Percentiles rank a stretch among this genome's conserved stretches.
Evolutionary conservation across 225 moss, liverwort and hornwort genomes (phyloP).

Genomic region (Bryoerythrophyllum caledonicum): DNA sequence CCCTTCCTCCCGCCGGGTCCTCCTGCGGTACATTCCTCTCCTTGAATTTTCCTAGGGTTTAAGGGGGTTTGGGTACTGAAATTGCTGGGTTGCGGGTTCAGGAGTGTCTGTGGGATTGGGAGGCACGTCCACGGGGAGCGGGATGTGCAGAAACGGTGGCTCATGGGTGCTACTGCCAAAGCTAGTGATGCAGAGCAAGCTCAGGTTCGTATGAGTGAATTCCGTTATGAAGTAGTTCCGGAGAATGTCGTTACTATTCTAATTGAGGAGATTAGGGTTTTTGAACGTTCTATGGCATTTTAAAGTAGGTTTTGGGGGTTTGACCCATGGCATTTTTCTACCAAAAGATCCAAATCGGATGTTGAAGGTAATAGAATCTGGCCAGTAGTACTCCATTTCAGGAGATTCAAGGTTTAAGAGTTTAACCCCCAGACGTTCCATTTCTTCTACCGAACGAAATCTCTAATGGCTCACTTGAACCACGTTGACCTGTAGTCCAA

Average conservation of each 20-base stretch:
- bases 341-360: too few relatives aligned
- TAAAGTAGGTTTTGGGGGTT: too few relatives aligned
- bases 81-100: conserved; percentile 15
- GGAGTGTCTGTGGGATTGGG: conserved; percentile 24
- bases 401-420: not conserved
- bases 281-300: too few relatives aligned
- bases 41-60: not conserved
- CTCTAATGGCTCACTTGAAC: too few relatives aligned
- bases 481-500: too few relatives aligned
- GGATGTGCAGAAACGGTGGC: conserved; percentile 23
- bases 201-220: conserved; percentile 45
- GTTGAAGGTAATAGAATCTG: not conserved
- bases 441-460: too few relatives aligned
- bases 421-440: too few relatives aligned
- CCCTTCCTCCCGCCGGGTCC: not conserved
- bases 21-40: conserved; percentile 8
- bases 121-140: conserved; percentile 11
- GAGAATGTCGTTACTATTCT: not conserved
- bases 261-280: not conserved
- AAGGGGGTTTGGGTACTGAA: not conserved
- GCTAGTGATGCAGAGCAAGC: conserved; percentile 63
- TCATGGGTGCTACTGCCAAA: conserved; percentile 32
- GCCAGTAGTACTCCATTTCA: not conserved
- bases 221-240: not conserved
- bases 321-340: too few relatives aligned